Conservation (phyloP, 805 yeast genomes). For the Zygoascus bituminiphila region DNA sequence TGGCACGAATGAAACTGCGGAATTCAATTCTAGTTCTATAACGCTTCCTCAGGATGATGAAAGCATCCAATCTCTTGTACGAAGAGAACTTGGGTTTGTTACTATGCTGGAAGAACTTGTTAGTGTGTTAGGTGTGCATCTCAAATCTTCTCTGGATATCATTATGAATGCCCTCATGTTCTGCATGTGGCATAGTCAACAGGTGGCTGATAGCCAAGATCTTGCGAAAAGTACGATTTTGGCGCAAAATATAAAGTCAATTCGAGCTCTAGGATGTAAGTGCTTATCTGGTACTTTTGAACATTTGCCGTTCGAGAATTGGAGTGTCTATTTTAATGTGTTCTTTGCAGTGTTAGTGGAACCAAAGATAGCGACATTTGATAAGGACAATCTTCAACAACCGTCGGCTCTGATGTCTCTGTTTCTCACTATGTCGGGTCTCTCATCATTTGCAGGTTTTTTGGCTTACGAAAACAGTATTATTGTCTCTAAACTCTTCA, state of each 20-base stretch:
- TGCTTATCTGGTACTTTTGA: conserved; percentile 51
- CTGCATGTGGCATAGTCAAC: conserved; percentile 44
- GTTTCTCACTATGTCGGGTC: conserved; percentile 50
- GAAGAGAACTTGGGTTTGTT: conserved; percentile 46
- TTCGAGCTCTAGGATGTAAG: conserved; percentile 44
- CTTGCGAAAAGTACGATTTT: conserved; percentile 11
- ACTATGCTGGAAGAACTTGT: conserved; percentile 51
- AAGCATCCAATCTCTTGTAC: conserved; percentile 6
- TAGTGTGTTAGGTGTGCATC: conserved; percentile 50
- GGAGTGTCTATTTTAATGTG: conserved; percentile 43
- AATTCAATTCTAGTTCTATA: not conserved
- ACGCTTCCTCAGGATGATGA: not conserved
- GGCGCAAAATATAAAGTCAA: conserved; percentile 5
- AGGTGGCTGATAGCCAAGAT: conserved; percentile 28
- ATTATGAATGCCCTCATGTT: conserved; percentile 52
- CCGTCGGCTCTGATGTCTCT: conserved; percentile 69
- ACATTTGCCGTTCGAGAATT: conserved; percentile 43
- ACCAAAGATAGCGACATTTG: conserved; percentile 63
- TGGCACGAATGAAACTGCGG: conserved; percentile 6
- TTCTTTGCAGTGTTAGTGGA: conserved; percentile 48
- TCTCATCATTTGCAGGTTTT: conserved; percentile 40
- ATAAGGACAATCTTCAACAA: conserved; percentile 71
- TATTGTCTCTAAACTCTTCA: conserved; percentile 48
- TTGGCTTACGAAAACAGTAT: conserved; percentile 48
- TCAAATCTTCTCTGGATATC: conserved; percentile 39